Base-by-base conservation (phyloP, 2,329 filamentous ascomycete genomes). In the Fusarium zealandicum region DNA sequence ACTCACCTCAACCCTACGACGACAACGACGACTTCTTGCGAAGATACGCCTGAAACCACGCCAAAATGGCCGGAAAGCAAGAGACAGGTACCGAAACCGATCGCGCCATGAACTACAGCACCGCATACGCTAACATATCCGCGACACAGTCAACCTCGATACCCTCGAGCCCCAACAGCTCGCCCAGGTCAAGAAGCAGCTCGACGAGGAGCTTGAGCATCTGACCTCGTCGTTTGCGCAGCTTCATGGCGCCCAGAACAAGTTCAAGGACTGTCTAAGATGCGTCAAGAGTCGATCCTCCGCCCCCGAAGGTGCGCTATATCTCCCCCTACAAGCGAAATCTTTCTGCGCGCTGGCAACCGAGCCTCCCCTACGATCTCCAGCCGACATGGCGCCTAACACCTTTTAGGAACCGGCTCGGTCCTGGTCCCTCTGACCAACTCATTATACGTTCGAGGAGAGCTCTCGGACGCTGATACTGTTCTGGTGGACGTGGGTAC, bases 201-300 rank as follows among this genome's bases (percentile, higher is more conserved):
- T 99, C 64, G 93, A 96, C 74, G 89, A 95, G 69, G 95, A 99
- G 77, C 88, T 99, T 63, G 92, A 96, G 73, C 93, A 98, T 78
- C 85, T 99, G 64, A 96, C 92, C 2, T 84, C 81, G 51, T 98
- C 95, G 9, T 96, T 96, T 78, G 83, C 89, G 43, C 95, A 96
- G 73, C 86, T 99, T 2, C 90, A 93, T 61, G 88, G 88, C 45
- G 95, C 95, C 3, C 95, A 98, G 73, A 83, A 86, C 47, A 96
- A 96, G 73, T 99, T 99, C 79, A 84, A 85, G 50, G 93, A 98
- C 70, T 99, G 95, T 69, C 82, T 96, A 30, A 83, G 84, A 43
- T 92, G 90, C 45, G 90, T 99, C 17, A 77, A 82, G 67, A 72
- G 74, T 51, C 65, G 77, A 50, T 67, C 64, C n/a, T 48, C 58